Conservation (phyloP, 2,329 filamentous ascomycete species). For the Monilinia laxa region DNA sequence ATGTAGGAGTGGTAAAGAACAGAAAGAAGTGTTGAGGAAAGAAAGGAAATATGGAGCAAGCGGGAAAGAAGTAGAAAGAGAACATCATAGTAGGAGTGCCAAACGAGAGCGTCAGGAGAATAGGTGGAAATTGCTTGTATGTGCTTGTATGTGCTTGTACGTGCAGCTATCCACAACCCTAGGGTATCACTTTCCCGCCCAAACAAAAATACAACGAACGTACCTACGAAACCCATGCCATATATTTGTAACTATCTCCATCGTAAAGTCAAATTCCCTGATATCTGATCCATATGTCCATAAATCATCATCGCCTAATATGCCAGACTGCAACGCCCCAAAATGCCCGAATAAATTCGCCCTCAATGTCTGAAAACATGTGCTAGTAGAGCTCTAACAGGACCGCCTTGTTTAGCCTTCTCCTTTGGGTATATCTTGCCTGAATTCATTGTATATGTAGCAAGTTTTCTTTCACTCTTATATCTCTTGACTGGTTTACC, state of each 20-base stretch:
- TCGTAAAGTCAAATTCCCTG: background rate
- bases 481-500: conserved; percentile 40
- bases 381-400: conserved; percentile 44
- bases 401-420: conserved; percentile 44
- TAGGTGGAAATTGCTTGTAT: background rate
- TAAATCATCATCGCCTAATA: background rate
- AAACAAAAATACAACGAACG: background rate
- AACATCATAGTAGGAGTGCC: background rate
- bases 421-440: conserved; percentile 49
- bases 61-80: background rate
- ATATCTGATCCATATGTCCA: background rate
- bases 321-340: background rate
- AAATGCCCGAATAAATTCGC: background rate
- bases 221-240: background rate
- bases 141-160: background rate
- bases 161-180: conserved; percentile 2
- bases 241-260: background rate
- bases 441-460: conserved; percentile 42
- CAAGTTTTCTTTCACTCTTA: conserved; percentile 39
- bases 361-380: conserved; percentile 34
- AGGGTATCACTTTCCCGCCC: background rate
- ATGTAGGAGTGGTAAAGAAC: background rate
- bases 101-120: background rate
- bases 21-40: background rate
- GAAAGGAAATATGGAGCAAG: background rate